Evolutionary conservation across 2,329 filamentous ascomycete genomes (phyloP).

Genomic region (Pestalotiopsis sp.): DNA sequence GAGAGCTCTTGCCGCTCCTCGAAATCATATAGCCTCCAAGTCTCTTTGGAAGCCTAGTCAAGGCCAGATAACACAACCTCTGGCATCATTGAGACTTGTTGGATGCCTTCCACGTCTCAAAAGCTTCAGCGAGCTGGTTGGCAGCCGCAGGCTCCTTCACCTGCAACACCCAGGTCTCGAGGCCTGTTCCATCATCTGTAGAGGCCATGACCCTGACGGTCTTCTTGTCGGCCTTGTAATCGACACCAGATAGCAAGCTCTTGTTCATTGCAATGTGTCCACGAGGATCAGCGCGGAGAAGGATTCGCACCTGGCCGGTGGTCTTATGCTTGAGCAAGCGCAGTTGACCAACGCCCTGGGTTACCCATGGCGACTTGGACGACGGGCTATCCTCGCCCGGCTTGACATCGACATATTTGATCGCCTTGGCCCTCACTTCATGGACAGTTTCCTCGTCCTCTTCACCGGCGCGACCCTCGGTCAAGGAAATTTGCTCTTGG

Average conservation of each 20-base stretch:
- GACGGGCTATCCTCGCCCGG: conserved; percentile 49
- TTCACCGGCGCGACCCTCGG: conserved; percentile 67
- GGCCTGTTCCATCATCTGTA: conserved; percentile 57
- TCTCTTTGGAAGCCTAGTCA: neutral
- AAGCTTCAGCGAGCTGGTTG: conserved; percentile 50
- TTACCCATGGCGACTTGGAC: conserved; percentile 65
- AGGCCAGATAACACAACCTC: neutral
- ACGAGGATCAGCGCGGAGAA: conserved; percentile 75
- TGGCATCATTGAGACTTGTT: conserved; percentile 46
- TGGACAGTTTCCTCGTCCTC: conserved; percentile 72
- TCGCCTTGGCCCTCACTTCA: conserved; percentile 71
- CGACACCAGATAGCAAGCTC: conserved; percentile 59
- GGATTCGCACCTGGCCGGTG: conserved; percentile 66
- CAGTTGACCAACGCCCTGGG: conserved; percentile 71
- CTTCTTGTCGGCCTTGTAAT: conserved; percentile 65
- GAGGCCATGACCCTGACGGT: conserved; percentile 62
- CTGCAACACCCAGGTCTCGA: conserved; percentile 73
- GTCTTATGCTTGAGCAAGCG: conserved; percentile 75
- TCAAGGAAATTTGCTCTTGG: conserved; percentile 72
- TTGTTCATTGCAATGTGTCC: conserved; percentile 77
- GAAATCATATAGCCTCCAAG: neutral
- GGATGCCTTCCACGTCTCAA: conserved; percentile 58
- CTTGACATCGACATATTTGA: conserved; percentile 58
- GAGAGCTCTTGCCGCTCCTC: neutral
- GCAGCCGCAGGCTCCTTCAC: conserved; percentile 62